Evolutionary conservation across 441 rosid genomes (phyloP).

Genomic region (Adansonia gregorii): DNA sequence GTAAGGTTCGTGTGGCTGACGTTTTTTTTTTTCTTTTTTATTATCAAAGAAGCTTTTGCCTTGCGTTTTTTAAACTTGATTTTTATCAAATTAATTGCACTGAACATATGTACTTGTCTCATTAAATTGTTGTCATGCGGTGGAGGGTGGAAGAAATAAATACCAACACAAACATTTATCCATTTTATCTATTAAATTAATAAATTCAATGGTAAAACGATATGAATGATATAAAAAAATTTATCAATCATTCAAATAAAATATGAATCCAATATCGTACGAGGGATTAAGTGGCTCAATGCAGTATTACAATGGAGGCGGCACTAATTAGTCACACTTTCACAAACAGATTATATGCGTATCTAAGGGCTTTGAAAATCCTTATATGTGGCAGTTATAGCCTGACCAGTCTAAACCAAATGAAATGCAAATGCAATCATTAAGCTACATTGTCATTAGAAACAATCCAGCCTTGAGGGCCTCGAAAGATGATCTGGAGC

Average conservation of each 20-base stretch:
- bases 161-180: not conserved
- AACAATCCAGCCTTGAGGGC: not conserved
- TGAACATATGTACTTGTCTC: not conserved
- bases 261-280: not conserved
- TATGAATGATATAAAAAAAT: too few species aligned
- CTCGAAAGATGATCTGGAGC: not conserved
- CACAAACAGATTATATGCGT: too few species aligned
- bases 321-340: too few species aligned
- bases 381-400: too few species aligned
- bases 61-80: not conserved
- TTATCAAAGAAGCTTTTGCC: not conserved
- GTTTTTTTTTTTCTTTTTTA: not conserved
- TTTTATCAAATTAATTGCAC: not conserved
- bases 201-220: too few species aligned
- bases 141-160: not conserved
- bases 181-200: too few species aligned
- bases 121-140: not conserved
- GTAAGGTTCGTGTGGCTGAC: not conserved
- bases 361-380: too few species aligned
- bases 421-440: not conserved
- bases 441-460: not conserved
- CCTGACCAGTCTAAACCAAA: too few species aligned
- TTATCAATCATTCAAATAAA: not conserved
- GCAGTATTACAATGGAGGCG: too few species aligned
- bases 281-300: not conserved